Evolutionary conservation across 176 grass and related monocot species (phyloP), one percentile per base, ranked within the genome.

Genomic region (Ensete glaucum): DNA sequence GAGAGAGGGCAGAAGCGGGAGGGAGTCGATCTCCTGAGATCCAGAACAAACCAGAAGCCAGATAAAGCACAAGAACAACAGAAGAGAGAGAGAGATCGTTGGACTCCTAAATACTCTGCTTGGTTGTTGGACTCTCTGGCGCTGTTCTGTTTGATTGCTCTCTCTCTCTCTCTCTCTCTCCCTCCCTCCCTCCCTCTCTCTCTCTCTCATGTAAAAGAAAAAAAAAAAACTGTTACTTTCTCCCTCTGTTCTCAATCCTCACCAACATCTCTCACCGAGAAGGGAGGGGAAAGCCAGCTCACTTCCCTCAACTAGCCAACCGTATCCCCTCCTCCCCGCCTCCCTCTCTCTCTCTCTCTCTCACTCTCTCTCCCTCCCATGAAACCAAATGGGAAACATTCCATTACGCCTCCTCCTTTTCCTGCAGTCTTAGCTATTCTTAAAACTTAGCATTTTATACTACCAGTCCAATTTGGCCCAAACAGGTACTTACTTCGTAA

Each of bases 271-370:
- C 25, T 9, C 34, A 34, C 34, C 67, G 67, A 69, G 48, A 69
- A 69, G 67, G 49, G 43, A 29, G 67, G 67, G 25, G 29, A 60
- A 49, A 69, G 67, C 67, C 67, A 69, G 67, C 67, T 69, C 67
- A 43, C 67, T 50, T 50, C 67, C 25, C 67, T 69, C 27, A 69
- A 69, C 67, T 9, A 2, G 67, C 67, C 67, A 69, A 69, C 67
- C 67, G 67, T 50, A 69, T 48, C n/a, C 34, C 9, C 67, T 49
- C 65, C 16, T 4, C 23, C 16, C 13, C 23, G 12, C 43, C 66
- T 68, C 66, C n/a, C 66, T 14, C 66, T 17, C 65, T 19, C 11
- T 12, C 65, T 43, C 65, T 17, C 56, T 7, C 56, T 5, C 56
- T 59, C 56, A 0, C 24, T 1, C 24, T 25, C 24, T 25, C 8